Base-by-base conservation (phyloP, 2,329 filamentous ascomycete genomes). In the Ophiocordyceps unilateralis region DNA sequence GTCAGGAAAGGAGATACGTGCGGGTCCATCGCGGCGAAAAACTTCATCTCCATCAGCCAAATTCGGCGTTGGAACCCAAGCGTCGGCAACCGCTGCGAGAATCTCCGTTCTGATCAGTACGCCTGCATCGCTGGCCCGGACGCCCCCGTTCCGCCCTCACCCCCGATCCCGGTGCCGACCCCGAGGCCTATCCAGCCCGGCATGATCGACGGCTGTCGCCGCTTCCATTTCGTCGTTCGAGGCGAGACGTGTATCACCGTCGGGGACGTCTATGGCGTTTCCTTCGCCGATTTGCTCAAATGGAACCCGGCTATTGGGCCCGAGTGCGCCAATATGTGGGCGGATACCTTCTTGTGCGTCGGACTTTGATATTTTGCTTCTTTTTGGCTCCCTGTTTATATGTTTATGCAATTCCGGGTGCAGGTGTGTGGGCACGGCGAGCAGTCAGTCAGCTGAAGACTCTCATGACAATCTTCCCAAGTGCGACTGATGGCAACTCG, bases 241-340 rank as follows among this genome's bases (percentile, higher is more conserved):
- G 49, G 46, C 20, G 42, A 54, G 7, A 46, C 17, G 7, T 58
- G 56, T 40, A 23, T 28, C 5, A 43, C 20, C 19, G 49, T 55
- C 24, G 44, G 44, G n/a, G 12, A 36, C n/a, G 41, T 40, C 12
- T 51, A 51, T 26, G 41, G 43, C 24, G 48, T 56, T 41, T 47
- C 46, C 2, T 39, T 54, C 10, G 44, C 47, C 5, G 43, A 57
- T 8, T 46, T 57, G 2, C 39, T 51, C 19, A 34, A 45, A 40
- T 59, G 58, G 58, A 58, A 63, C 45, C 56, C 58, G 5, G 48
- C 48, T 19, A 49, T 57, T 14, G 50, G 51, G 6, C 43, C 37
- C 10, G 46, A 49, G 23, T 61, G 58, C 44, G 39, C 22, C 8
- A 48, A 50, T 10, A 49, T 61, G 17, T 46, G 48, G 44, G 40